Evolutionary conservation across 345 rosid species (phyloP), one percentile per base, ranked within the genome.

Genomic region (Balakata baccata): DNA sequence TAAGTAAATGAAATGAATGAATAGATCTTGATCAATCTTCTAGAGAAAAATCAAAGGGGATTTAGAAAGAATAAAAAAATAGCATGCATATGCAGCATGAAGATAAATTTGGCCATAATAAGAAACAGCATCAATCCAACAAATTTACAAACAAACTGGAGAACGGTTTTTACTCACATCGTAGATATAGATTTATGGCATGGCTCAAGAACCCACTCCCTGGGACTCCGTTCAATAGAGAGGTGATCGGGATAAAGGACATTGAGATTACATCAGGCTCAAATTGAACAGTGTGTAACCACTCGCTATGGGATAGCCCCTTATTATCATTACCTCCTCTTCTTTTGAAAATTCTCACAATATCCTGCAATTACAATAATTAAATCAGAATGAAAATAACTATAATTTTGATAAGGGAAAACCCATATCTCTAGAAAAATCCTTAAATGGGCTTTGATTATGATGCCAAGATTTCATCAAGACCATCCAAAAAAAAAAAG

Each of bases 141-240:
- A 62, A 60, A 69, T 16, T 37, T 18, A 23, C 17, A 39, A 16
- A 22, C 70, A 39, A 16, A 22, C 70, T 52, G 78, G 88, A 25
- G 89, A 47, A 62, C 60, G 20, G 20, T 46, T 38, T 58, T 70
- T 51, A 75, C 79, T 92, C 78, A 95, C 99, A 95, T 86, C 96
- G 80, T 77, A 95, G 76, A 77, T 95, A 95, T 34, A 95, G 92
- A 85, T 95, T 95, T 78, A 92, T 95, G 71, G 99, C 98, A 81
- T 92, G 98, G 87, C 93, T 89, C 82, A 92, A 78, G 85, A 92
- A 95, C 75, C 98, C 98, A 74, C 92, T 85, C 73, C 99, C 99
- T 1, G 93, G 93, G 13, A 93, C 90, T 81, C 98, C 99, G 81
- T 87, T 91, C 83, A 95, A 85, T 68, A 95, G 79, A 56, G 99